Evolutionary conservation across 2,329 filamentous ascomycete genomes (phyloP), one percentile per base, ranked within the genome.

Genomic region (Penicillium sp.): DNA sequence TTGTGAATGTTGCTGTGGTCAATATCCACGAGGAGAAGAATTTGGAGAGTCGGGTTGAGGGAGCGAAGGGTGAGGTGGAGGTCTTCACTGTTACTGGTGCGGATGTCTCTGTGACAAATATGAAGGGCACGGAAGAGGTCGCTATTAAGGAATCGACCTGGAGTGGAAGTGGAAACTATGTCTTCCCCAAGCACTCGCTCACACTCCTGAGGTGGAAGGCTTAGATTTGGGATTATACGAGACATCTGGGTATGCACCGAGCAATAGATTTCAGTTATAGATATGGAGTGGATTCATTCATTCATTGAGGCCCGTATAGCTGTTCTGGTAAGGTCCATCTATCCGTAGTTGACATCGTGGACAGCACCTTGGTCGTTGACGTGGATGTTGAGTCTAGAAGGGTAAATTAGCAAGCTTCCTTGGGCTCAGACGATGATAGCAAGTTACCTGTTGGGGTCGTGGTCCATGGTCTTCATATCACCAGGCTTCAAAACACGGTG

Each of bases 171-270:
- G 86, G 83, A 1, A 70, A 75, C 42, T 91, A 83, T 65, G 81
- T 75, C 2, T 92, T 92, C 71, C 78, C 80, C 1, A 90, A 86
- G 76, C 84, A 88, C 68, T 89, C 87, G 2, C 79, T 92, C 44
- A 90, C 86, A 2, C 74, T 92, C 72, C 69, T 92, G 63, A 77
- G 80, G 60, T 84, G 81, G 81, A 81, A 80, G 66, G 59, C 63
- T 22, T 66, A 65, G 60, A 14, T 18, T 11, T 4, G 13, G 29
- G 10, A 16, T 8, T 49, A 31, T 43, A 11, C 21, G 7, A 8
- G n/a, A 24, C 31, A 34, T 34, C 9, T 11, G 31, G 31, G 13
- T 34, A 34, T 34, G 13, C 8, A 27, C 24, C 10, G 14, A 31
- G 18, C 16, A 27, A 53, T 53, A 43, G 39, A 43, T 43, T 49